Percentiles rank a stretch among this genome's conserved stretches.
Conservation (phyloP, 495 filamentous ascomycete species). For the Staphylotrichum longicolle region DNA sequence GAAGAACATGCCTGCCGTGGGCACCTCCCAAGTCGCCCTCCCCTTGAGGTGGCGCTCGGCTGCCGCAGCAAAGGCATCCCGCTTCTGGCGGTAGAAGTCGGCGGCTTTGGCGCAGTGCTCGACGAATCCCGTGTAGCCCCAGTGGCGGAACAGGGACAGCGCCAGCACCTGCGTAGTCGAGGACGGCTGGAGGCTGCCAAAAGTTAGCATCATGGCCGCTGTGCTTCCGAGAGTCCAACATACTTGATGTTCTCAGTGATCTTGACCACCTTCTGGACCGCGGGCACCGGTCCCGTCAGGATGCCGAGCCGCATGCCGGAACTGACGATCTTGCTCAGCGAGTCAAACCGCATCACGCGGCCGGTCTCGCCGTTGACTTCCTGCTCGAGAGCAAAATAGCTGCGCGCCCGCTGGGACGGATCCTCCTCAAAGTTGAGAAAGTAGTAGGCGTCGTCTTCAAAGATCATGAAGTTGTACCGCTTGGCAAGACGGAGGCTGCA, state of each 20-base stretch:
- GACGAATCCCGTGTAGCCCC: constrained; percentile 17
- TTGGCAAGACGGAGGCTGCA: constrained; percentile 17
- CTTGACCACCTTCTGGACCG: constrained; percentile 17
- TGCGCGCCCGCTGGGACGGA: constrained; percentile 16
- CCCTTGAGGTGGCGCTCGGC: constrained; percentile 16
- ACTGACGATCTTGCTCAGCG: constrained; percentile 21
- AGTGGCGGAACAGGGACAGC: constrained; percentile 16
- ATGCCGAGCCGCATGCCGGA: constrained; percentile 18
- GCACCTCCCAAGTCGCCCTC: constrained; percentile 16
- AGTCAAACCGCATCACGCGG: constrained; percentile 19
- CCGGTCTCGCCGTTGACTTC: constrained; percentile 20
- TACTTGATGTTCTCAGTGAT: constrained; percentile 20
- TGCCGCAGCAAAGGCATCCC: constrained; percentile 17
- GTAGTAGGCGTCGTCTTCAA: constrained; percentile 16
- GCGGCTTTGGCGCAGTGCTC: constrained; percentile 11
- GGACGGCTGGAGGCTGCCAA: constrained; percentile 14
- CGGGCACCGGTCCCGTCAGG: constrained; percentile 3
- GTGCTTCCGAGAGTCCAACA: neutral
- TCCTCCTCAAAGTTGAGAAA: constrained; percentile 21
- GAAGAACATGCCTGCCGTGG: constrained; percentile 20
- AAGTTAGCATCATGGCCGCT: neutral
- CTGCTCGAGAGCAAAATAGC: constrained; percentile 15
- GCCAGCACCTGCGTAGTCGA: constrained; percentile 13
- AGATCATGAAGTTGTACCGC: constrained; percentile 11
- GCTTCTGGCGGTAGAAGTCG: constrained; percentile 9